Conservation (phyloP, 768 basidiomycete species). For the Tulasnella sp. region DNA sequence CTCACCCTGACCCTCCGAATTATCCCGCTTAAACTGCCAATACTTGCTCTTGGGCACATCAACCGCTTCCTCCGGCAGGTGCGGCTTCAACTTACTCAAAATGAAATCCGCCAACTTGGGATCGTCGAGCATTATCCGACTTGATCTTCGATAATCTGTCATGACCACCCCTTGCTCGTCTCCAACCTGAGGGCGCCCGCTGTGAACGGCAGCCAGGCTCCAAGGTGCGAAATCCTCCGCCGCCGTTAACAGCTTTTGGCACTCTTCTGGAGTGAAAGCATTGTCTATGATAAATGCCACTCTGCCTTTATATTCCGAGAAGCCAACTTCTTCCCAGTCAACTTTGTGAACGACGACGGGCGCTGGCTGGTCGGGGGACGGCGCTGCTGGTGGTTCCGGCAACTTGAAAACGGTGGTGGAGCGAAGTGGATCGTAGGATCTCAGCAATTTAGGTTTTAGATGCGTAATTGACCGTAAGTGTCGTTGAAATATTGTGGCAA, state of each 20-base stretch:
- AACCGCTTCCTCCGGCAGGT: conserved; percentile 11
- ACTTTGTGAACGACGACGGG: conserved; percentile 26
- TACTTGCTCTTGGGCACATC: not conserved
- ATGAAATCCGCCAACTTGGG: conserved; percentile 29
- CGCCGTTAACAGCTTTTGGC: conserved; percentile 19
- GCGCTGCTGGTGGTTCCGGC: not conserved
- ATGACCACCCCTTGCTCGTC: not conserved
- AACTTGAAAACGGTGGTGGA: not conserved
- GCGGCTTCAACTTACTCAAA: conserved; percentile 23
- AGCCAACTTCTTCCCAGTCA: conserved; percentile 20
- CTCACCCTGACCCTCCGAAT: too few species aligned
- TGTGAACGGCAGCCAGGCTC: conserved; percentile 20
- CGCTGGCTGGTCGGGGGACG: conserved; percentile 1
- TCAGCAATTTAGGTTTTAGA: not conserved
- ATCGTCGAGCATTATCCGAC: conserved; percentile 27
- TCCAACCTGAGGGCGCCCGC: not conserved
- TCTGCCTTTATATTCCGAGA: conserved; percentile 25
- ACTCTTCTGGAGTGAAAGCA: conserved; percentile 27
- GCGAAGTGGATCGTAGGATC: not conserved
- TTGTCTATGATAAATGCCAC: conserved; percentile 30
- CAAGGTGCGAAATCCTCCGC: conserved; percentile 18
- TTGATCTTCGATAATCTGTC: conserved; percentile 27
- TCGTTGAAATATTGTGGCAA: not conserved
- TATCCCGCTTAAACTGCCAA: not conserved
- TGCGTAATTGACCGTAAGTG: not conserved